A percentile compares a stretch with the other conserved stretches of the same genome.
These are phyloP conservation scores for Saccharum hybrid DNA, from an alignment of 202 grass and related monocot genomes.

Conservation along the genomic window DNA sequence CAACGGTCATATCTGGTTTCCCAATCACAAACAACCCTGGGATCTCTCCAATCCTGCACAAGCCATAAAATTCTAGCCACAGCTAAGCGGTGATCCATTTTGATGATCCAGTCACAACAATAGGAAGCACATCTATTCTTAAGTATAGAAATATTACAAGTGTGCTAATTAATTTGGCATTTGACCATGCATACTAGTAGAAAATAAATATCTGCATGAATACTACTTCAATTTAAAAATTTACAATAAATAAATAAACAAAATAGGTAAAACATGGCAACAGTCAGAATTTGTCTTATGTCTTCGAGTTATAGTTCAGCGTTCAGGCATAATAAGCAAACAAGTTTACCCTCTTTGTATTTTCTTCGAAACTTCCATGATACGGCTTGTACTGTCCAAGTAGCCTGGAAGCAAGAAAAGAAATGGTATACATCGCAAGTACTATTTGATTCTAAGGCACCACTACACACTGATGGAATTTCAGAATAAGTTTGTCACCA, in stretches of 20 bases:
- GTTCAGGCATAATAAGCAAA: conserved; percentile 29
- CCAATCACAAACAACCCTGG: conserved; percentile 80
- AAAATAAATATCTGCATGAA: background rate
- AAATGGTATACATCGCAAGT: conserved; percentile 40
- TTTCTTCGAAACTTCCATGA: conserved; percentile 95
- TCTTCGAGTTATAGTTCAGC: background rate
- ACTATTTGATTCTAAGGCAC: conserved; percentile 22
- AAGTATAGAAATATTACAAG: background rate
- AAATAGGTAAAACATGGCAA: no score
- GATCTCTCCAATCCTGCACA: conserved; percentile 77
- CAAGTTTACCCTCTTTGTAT: conserved; percentile 82
- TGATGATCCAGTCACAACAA: background rate
- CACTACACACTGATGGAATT: background rate
- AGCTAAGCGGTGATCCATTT: background rate
- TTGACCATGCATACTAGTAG: background rate
- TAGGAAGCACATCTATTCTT: background rate
- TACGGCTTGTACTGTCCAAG: conserved; percentile 75
- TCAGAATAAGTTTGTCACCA: conserved; percentile 57
- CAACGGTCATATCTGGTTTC: conserved; percentile 82
- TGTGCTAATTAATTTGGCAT: conserved; percentile 18
- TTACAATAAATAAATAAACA: no score
- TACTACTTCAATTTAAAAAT: background rate
- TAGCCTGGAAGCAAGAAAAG: conserved; percentile 62
- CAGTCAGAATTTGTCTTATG: background rate
- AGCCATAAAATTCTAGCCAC: conserved; percentile 26